phyloP scores from a whole-genome alignment of 768 basidiomycete species.

The Pulveroboletus sp. region DNA sequence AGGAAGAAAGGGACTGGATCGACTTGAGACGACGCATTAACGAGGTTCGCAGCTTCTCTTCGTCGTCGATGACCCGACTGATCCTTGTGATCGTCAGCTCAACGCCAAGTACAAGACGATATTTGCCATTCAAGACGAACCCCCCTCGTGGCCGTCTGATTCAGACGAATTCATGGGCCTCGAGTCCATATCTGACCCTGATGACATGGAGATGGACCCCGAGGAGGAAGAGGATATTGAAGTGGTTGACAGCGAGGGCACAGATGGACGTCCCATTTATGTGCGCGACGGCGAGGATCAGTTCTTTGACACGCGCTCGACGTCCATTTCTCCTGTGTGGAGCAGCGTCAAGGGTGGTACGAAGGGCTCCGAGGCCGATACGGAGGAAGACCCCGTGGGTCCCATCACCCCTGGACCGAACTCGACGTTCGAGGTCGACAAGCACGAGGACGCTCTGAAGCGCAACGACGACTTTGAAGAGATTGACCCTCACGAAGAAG shows the following conservation, averaged over 20 bases:
- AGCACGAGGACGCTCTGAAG: slow-evolving; percentile 17
- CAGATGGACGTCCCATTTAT: slow-evolving; percentile 28
- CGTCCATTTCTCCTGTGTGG: slow-evolving; percentile 40
- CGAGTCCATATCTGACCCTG: slow-evolving; percentile 78
- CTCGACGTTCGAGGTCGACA: slow-evolving; percentile 25
- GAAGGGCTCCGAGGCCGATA: slow-evolving; percentile 56
- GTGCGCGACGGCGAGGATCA: slow-evolving; percentile 40
- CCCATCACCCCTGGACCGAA: slow-evolving; percentile 66
- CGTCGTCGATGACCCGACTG: slow-evolving; percentile 3
- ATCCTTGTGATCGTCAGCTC: slow-evolving; percentile 10
- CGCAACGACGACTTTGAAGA: slow-evolving; percentile 27
- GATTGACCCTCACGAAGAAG: slow-evolving; percentile 30
- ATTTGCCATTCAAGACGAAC: slow-evolving; percentile 85
- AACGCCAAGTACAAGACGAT: slow-evolving; percentile 60
- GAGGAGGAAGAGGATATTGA: slow-evolving; percentile 46
- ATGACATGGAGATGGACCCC: slow-evolving; percentile 60
- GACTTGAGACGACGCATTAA: slow-evolving; percentile 71
- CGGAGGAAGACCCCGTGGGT: slow-evolving; percentile 68
- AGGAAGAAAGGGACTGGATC: slow-evolving; percentile 78
- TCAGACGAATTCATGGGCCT: slow-evolving; percentile 71
- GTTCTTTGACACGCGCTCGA: slow-evolving; percentile 52
- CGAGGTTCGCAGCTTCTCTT: slow-evolving; percentile 49
- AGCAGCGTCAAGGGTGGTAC: slow-evolving; percentile 34
- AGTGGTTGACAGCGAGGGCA: slow-evolving; percentile 23
- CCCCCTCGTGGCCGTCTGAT: slow-evolving; percentile 76